These are phyloP conservation scores for Scleroderma citrinum DNA, from an alignment of 768 basidiomycete species.

Conservation along the genomic window DNA sequence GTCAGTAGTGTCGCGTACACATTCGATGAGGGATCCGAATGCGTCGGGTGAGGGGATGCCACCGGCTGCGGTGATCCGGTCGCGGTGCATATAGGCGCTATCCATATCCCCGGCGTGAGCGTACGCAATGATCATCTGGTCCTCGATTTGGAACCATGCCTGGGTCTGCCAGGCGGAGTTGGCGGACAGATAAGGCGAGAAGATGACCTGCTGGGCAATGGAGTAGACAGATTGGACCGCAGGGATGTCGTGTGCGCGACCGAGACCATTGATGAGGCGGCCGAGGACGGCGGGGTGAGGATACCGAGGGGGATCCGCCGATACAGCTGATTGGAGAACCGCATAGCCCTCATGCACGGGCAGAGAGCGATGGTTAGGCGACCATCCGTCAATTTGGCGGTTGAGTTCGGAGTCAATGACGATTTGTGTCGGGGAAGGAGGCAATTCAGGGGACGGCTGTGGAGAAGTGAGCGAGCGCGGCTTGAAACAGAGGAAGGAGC, in stretches of 20 bases:
- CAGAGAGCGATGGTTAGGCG: slow-evolving; percentile 22
- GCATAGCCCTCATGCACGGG: slow-evolving; percentile 39
- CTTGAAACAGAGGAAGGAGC: slow-evolving; percentile 16
- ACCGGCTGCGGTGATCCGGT: slow-evolving; percentile 70
- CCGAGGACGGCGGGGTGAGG: slow-evolving; percentile 51
- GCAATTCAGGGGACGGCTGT: slow-evolving; percentile 10
- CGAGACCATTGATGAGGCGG: slow-evolving; percentile 61
- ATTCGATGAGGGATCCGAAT: slow-evolving; percentile 84
- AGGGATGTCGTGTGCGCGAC: slow-evolving; percentile 53
- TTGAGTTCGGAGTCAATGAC: slow-evolving; percentile 21
- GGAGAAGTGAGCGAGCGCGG: slow-evolving; percentile 5
- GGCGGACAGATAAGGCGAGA: slow-evolving; percentile 31
- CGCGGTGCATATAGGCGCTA: slow-evolving; percentile 74
- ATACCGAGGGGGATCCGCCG: slow-evolving; percentile 32
- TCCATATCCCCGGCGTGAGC: slow-evolving; percentile 79
- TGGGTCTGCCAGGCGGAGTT: slow-evolving; percentile 43
- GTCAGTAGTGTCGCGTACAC: slow-evolving; percentile 91
- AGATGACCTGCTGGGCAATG: slow-evolving; percentile 57
- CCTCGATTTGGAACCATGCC: slow-evolving; percentile 77
- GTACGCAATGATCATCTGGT: slow-evolving; percentile 82
- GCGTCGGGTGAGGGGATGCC: slow-evolving; percentile 81
- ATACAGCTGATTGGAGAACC: slow-evolving; percentile 42
- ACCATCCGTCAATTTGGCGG: slow-evolving; percentile 30
- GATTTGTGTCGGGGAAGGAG: slow-evolving; percentile 9
- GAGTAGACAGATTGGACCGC: slow-evolving; percentile 64